These are phyloP conservation scores for Vicia faba DNA, from an alignment of 306 rosid species.

Conservation along the genomic window DNA sequence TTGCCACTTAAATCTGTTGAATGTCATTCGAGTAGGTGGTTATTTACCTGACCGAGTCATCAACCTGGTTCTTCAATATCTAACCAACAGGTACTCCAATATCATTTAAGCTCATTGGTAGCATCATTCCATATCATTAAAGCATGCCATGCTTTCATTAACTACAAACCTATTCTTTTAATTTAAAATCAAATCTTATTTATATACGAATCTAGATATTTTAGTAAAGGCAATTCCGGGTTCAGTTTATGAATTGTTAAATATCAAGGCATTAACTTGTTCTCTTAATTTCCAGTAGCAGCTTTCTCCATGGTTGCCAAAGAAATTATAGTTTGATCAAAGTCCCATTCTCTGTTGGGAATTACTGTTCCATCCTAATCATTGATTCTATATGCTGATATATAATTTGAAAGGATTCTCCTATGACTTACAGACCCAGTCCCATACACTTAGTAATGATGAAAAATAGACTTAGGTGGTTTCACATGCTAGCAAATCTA, in stretches of 20 bases:
- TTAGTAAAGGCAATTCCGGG: not conserved
- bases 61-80: constrained; percentile 85
- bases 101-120: not conserved
- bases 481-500: not conserved
- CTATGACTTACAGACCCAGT: constrained; percentile 14
- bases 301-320: not conserved
- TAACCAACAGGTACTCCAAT: constrained; percentile 76
- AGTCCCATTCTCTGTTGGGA: not conserved
- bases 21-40: constrained; percentile 65
- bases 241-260: constrained; percentile 5
- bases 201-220: not conserved
- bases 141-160: not conserved
- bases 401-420: not conserved
- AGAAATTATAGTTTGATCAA: not conserved
- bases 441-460: constrained; percentile 1
- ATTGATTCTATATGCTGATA: constrained; percentile 1
- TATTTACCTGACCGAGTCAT: constrained; percentile 92
- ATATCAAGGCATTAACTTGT: constrained; percentile 16
- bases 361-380: constrained; percentile 9
- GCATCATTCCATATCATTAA: constrained; percentile 14
- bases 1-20: constrained; percentile 68
- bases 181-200: not conserved
- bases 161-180: not conserved
- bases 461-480: too few relatives aligned
- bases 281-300: constrained; percentile 3